Conservation (phyloP, 768 basidiomycete genomes). For the Lanmaoa rubissima region DNA sequence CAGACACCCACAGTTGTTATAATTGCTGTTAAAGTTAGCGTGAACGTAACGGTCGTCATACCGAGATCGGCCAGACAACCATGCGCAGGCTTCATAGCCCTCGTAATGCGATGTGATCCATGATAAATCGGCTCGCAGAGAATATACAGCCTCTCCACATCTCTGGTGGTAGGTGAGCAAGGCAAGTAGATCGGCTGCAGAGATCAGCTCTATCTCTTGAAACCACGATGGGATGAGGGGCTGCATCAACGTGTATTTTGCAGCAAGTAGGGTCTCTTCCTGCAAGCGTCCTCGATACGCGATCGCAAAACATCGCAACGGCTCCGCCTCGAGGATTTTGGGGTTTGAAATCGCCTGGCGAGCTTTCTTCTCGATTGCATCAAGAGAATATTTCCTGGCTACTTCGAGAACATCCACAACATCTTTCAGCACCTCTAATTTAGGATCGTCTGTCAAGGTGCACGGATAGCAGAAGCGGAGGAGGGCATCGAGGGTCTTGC, state of each 20-base stretch:
- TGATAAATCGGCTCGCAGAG: not conserved
- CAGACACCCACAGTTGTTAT: not conserved
- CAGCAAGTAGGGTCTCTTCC: conserved; percentile 29
- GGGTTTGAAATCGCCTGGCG: conserved; percentile 21
- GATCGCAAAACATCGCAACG: conserved; percentile 33
- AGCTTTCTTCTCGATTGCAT: conserved; percentile 19
- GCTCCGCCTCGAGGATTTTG: conserved; percentile 18
- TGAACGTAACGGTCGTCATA: not conserved
- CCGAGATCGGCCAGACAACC: not conserved
- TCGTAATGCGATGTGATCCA: conserved; percentile 20
- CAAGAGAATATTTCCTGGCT: conserved; percentile 22
- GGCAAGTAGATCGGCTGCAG: conserved; percentile 25
- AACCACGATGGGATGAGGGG: conserved; percentile 24
- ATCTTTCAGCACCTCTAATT: conserved; percentile 9
- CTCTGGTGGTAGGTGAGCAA: conserved; percentile 23
- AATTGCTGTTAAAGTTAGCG: too few relatives aligned
- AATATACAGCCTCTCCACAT: conserved; percentile 13
- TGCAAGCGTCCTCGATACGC: conserved; percentile 23
- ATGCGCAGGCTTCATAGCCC: not conserved
- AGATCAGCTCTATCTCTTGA: conserved; percentile 30
- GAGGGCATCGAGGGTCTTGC: conserved; percentile 21
- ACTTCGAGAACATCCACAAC: conserved; percentile 14
- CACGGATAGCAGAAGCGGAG: conserved; percentile 25
- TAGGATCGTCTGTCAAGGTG: conserved; percentile 19
- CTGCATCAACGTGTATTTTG: conserved; percentile 27